These are phyloP conservation scores for Phtheirospermum japonicum DNA, from an alignment of 257 asterid species.

Conservation along the genomic window DNA sequence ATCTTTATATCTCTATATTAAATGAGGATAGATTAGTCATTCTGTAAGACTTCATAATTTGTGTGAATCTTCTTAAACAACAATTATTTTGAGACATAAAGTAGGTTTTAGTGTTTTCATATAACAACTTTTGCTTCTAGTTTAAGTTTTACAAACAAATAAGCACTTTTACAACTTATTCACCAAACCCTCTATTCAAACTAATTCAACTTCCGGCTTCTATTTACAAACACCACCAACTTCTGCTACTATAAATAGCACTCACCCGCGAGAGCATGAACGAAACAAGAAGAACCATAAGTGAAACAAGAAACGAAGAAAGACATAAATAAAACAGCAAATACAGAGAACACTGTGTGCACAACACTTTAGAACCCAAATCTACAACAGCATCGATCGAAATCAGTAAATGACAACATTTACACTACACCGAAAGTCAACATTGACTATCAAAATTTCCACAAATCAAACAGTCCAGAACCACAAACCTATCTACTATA, in stretches of 20 bases:
- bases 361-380: constrained; percentile 9
- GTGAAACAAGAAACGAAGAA: background rate
- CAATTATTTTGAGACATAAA: too few relatives aligned
- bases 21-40: too few relatives aligned
- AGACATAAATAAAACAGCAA: too few relatives aligned
- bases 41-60: too few relatives aligned
- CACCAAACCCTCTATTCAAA: background rate
- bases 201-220: too few relatives aligned
- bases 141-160: background rate
- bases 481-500: constrained; percentile 32
- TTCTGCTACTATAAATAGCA: too few relatives aligned
- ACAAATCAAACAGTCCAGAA: constrained; percentile 19
- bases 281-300: too few relatives aligned
- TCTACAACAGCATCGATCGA: background rate
- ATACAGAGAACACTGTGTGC: too few relatives aligned
- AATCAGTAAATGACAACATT: constrained; percentile 14
- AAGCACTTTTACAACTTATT: background rate
- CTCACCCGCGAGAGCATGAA: background rate
- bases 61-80: too few relatives aligned
- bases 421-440: constrained; percentile 23
- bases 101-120: background rate
- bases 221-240: background rate
- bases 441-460: constrained; percentile 30
- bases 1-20: too few relatives aligned
- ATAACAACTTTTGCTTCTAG: background rate